These are phyloP conservation scores for Fusarium nanum DNA, from an alignment of 2,329 filamentous ascomycete genomes.

Conservation along the genomic window DNA sequence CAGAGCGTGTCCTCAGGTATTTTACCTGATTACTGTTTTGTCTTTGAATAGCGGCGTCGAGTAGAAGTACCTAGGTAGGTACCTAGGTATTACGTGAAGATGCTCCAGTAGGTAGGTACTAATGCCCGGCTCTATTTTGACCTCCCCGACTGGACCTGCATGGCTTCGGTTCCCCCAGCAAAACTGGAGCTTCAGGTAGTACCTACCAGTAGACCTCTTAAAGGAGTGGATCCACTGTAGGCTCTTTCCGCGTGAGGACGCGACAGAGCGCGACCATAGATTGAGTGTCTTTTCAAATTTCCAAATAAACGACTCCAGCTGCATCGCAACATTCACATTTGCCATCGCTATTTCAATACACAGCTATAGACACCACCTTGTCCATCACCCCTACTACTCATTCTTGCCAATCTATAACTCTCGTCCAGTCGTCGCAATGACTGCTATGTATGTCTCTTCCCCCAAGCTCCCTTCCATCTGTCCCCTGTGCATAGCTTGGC, in stretches of 20 bases:
- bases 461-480: background rate
- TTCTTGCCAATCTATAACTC: conserved; percentile 3
- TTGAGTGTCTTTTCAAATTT: conserved; percentile 38
- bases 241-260: conserved; percentile 39
- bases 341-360: conserved; percentile 6
- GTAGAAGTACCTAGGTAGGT: background rate
- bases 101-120: background rate
- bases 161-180: background rate
- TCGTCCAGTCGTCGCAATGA: conserved; percentile 46
- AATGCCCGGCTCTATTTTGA: background rate
- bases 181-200: background rate
- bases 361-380: conserved; percentile 10
- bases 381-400: background rate
- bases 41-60: background rate
- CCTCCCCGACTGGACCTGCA: background rate
- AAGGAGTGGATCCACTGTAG: conserved; percentile 35
- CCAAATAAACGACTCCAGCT: conserved; percentile 23
- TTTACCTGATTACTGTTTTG: background rate
- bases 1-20: background rate
- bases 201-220: background rate
- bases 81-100: background rate
- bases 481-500: background rate
- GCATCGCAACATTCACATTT: conserved; percentile 19
- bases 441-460: conserved; percentile 53
- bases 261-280: conserved; percentile 25